phyloP scores from a whole-genome alignment of 2,329 filamentous ascomycete genomes.

The Ophiosphaerella narmari region DNA sequence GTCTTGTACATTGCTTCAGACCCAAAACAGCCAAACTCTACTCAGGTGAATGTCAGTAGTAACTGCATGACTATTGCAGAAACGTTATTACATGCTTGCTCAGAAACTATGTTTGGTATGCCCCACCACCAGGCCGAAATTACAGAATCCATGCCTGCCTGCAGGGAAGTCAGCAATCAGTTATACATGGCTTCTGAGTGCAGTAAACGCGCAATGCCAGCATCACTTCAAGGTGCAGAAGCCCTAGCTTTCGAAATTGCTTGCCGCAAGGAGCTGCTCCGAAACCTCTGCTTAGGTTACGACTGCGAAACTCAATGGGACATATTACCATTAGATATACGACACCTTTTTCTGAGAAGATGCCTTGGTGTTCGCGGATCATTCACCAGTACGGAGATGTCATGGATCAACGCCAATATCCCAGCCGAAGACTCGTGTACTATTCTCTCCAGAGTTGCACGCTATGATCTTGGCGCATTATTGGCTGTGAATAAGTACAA shows the following conservation, averaged over 20 bases:
- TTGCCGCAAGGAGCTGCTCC: conserved; percentile 52
- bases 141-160: conserved; percentile 39
- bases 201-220: conserved; percentile 40
- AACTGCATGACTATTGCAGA: conserved; percentile 42
- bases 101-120: conserved; percentile 41
- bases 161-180: conserved; percentile 20
- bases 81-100: conserved; percentile 41
- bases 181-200: conserved; percentile 38
- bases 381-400: conserved; percentile 48
- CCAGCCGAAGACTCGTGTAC: conserved; percentile 47
- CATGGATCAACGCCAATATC: conserved; percentile 53
- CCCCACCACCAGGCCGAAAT: conserved; percentile 39
- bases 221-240: conserved; percentile 19
- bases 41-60: conserved; percentile 39
- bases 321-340: conserved; percentile 51
- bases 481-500: conserved; percentile 40
- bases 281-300: conserved; percentile 55
- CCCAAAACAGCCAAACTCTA: conserved; percentile 21
- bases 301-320: conserved; percentile 60
- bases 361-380: conserved; percentile 50
- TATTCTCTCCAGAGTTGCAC: conserved; percentile 49
- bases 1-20: conserved; percentile 42
- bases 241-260: conserved; percentile 24
- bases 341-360: conserved; percentile 52
- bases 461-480: conserved; percentile 55